phyloP scores from a whole-genome alignment of 805 yeast genomes.

The Wickerhamiella occidentalis region DNA sequence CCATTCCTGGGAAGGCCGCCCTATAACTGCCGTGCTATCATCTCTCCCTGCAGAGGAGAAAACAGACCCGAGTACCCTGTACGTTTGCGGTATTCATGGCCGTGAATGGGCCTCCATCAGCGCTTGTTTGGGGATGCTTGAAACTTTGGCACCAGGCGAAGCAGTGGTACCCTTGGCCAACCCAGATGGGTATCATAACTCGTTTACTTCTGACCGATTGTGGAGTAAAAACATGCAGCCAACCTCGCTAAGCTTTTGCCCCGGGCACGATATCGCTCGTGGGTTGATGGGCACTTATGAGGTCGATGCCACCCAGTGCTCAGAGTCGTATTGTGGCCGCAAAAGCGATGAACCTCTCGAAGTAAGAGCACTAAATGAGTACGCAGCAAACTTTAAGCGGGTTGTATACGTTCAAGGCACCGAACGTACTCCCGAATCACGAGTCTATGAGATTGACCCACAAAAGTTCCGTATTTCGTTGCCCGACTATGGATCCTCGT shows the following conservation, averaged over 20 bases:
- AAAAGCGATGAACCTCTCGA: constrained; percentile 36
- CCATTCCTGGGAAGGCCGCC: constrained; percentile 61
- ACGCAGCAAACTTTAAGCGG: constrained; percentile 4
- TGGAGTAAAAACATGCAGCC: constrained; percentile 87
- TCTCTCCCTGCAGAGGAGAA: constrained; percentile 39
- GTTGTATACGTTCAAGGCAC: constrained; percentile 6
- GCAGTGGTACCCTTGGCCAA: constrained; percentile 72
- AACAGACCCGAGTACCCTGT: constrained; percentile 25
- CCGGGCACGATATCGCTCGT: constrained; percentile 75
- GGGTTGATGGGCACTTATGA: constrained; percentile 64
- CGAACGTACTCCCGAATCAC: constrained; percentile 2
- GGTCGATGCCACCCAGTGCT: constrained; percentile 51
- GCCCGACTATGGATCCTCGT: constrained; percentile 13
- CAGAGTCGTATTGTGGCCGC: constrained; percentile 74
- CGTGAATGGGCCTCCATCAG: constrained; percentile 81
- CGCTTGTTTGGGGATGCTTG: constrained; percentile 36
- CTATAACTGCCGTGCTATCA: constrained; percentile 41
- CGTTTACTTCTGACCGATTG: constrained; percentile 69
- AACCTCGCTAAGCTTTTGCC: constrained; percentile 51
- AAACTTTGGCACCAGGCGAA: constrained; percentile 35
- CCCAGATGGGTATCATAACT: constrained; percentile 81
- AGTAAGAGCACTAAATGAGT: constrained; percentile 24
- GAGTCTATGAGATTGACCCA: background rate
- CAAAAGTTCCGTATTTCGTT: constrained; percentile 2
- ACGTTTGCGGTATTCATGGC: constrained; percentile 80